Evolutionary conservation across 2,329 filamentous ascomycete species (phyloP).

Genomic region (Beauveria medogensis): DNA sequence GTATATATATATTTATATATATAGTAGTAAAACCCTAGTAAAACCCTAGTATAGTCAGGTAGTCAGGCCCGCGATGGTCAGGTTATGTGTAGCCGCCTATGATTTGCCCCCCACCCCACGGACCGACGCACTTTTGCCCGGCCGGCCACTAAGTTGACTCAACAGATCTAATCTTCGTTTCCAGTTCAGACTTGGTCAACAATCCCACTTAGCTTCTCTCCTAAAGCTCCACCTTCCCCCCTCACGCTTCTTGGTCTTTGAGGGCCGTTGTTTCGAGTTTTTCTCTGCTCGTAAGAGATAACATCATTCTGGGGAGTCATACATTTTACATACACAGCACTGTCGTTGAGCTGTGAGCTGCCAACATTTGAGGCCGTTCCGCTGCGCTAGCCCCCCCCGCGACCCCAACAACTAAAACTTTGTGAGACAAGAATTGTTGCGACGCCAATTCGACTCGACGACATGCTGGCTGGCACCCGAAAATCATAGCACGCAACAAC

Average conservation of each 20-base stretch:
- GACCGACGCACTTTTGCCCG: not conserved
- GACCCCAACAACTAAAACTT: constrained; percentile 3
- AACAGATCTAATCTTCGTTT: constrained; percentile 11
- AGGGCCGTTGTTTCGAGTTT: not conserved
- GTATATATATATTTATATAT: too few relatives aligned
- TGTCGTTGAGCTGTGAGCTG: not conserved
- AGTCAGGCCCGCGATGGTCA: too few relatives aligned
- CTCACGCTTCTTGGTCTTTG: not conserved
- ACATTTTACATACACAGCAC: not conserved
- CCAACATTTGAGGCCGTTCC: not conserved
- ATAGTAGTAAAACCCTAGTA: too few relatives aligned
- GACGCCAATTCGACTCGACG: not conserved
- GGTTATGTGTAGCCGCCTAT: too few relatives aligned
- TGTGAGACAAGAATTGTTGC: not conserved
- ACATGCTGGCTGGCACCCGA: not conserved
- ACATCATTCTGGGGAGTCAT: not conserved
- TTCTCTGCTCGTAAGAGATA: not conserved
- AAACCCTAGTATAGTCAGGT: too few relatives aligned
- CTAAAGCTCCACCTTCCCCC: constrained; percentile 5
- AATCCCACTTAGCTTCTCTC: not conserved
- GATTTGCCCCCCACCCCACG: not conserved
- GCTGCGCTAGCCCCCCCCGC: not conserved
- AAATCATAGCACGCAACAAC: not conserved
- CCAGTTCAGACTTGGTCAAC: not conserved
- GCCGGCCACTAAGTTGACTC: constrained; percentile 1